These are phyloP conservation scores for Pyropia haitanensis DNA, from an alignment of 23 red algal species.

Conservation along the genomic window DNA sequence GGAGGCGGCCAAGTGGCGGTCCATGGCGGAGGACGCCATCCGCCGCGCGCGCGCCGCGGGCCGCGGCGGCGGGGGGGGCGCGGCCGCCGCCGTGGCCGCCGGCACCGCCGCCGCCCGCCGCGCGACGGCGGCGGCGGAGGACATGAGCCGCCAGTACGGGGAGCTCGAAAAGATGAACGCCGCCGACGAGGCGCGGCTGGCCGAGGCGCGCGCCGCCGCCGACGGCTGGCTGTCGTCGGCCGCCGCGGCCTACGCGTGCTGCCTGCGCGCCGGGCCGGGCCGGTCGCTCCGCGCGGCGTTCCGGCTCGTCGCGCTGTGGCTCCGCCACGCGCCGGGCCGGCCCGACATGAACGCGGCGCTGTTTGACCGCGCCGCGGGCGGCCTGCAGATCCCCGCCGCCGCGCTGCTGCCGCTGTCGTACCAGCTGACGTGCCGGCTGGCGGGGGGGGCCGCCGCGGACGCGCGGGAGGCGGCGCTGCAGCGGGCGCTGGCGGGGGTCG, in stretches of 20 bases:
- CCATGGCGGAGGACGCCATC: slow-evolving; percentile 14
- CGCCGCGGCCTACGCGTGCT: slow-evolving; percentile 40
- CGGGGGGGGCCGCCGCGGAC: not conserved
- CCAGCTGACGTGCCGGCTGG: slow-evolving; percentile 37
- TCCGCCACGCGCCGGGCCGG: slow-evolving; percentile 9
- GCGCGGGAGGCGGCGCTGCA: slow-evolving; percentile 27
- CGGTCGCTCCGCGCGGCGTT: slow-evolving; percentile 42
- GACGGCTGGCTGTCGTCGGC: slow-evolving; percentile 44
- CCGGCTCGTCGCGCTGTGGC: slow-evolving; percentile 52
- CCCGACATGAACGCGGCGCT: not conserved
- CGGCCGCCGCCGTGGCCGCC: not conserved
- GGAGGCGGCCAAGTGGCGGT: slow-evolving; percentile 13
- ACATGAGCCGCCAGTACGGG: slow-evolving; percentile 17
- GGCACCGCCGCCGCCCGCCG: not conserved
- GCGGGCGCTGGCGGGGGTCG: slow-evolving; percentile 7
- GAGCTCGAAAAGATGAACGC: slow-evolving; percentile 10
- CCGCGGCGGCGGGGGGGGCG: too few relatives aligned
- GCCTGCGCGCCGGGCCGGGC: slow-evolving; percentile 22
- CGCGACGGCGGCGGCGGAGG: slow-evolving; percentile 1
- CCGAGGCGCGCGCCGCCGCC: slow-evolving; percentile 6
- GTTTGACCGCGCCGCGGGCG: not conserved
- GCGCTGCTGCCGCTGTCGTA: slow-evolving; percentile 46
- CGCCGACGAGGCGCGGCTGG: slow-evolving; percentile 33
- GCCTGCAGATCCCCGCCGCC: slow-evolving; percentile 16
- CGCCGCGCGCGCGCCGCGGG: too few relatives aligned